These are phyloP conservation scores for Carpinus viminea DNA, from an alignment of 306 rosid genomes.

Conservation along the genomic window DNA sequence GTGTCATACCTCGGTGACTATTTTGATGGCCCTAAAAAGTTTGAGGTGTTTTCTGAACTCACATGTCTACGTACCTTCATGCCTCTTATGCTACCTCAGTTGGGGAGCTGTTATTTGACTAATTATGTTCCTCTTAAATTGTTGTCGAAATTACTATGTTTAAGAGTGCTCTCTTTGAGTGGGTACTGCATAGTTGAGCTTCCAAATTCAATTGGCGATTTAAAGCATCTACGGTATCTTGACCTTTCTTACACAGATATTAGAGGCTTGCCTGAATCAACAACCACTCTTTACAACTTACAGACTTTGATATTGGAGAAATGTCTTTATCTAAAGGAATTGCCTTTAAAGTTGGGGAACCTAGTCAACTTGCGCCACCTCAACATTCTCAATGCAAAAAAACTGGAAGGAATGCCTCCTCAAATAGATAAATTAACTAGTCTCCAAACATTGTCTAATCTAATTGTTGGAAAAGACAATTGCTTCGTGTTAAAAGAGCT, in stretches of 20 bases:
- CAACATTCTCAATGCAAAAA: neutral
- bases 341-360: neutral
- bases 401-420: neutral
- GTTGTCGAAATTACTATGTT: neutral
- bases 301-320: neutral
- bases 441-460: neutral
- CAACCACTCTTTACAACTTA: neutral
- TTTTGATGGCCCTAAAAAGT: too few species aligned
- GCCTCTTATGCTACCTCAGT: constrained; percentile 1
- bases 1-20: too few species aligned
- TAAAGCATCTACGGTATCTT: constrained; percentile 20
- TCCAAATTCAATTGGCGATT: neutral
- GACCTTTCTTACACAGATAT: neutral
- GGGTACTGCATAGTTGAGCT: neutral
- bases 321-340: neutral
- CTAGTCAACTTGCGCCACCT: neutral
- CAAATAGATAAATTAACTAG: neutral
- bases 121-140: neutral
- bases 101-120: neutral
- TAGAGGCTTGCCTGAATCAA: constrained; percentile 2
- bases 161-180: neutral
- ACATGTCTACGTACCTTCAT: constrained; percentile 72
- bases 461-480: neutral
- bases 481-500: neutral
- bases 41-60: neutral